Percentiles rank a stretch among this genome's conserved stretches.
These are phyloP conservation scores for Dimocarpus longan DNA, from an alignment of 345 rosid species.

Conservation along the genomic window DNA sequence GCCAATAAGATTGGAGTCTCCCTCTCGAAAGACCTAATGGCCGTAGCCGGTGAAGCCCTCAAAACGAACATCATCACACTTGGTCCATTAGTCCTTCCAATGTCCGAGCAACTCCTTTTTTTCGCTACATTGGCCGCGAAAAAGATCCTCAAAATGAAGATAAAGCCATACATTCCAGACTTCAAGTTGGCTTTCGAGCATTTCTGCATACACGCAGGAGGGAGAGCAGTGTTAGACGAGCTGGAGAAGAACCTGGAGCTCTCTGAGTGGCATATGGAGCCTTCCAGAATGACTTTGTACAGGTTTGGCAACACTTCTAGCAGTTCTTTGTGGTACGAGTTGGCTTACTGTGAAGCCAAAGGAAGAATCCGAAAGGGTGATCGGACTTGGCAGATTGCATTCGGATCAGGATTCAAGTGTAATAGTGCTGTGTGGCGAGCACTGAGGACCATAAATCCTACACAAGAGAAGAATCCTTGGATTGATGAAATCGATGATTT, in stretches of 20 bases:
- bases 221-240: constrained; percentile 68
- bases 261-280: constrained; percentile 68
- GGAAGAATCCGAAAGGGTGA: constrained; percentile 45
- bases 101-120: constrained; percentile 57
- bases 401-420: constrained; percentile 50
- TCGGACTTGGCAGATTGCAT: constrained; percentile 47
- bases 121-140: constrained; percentile 37
- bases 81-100: constrained; percentile 66
- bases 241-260: constrained; percentile 62
- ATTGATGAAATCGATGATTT: constrained; percentile 29
- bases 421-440: constrained; percentile 37
- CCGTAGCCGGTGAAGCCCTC: constrained; percentile 61
- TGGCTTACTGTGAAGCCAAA: constrained; percentile 44
- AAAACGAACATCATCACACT: constrained; percentile 67
- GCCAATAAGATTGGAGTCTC: constrained; percentile 40
- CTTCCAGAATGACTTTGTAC: constrained; percentile 74
- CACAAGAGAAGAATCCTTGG: constrained; percentile 32
- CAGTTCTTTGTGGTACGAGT: constrained; percentile 46
- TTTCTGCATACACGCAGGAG: constrained; percentile 73
- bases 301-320: constrained; percentile 58
- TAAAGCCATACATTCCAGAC: constrained; percentile 61
- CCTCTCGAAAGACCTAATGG: constrained; percentile 59
- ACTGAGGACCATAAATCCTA: constrained; percentile 24
- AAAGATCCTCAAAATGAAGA: constrained; percentile 45
- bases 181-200: constrained; percentile 78